These are phyloP conservation scores for Aphanomyces euteiches DNA, from an alignment of 352 stramenopile genomes.

Conservation along the genomic window DNA sequence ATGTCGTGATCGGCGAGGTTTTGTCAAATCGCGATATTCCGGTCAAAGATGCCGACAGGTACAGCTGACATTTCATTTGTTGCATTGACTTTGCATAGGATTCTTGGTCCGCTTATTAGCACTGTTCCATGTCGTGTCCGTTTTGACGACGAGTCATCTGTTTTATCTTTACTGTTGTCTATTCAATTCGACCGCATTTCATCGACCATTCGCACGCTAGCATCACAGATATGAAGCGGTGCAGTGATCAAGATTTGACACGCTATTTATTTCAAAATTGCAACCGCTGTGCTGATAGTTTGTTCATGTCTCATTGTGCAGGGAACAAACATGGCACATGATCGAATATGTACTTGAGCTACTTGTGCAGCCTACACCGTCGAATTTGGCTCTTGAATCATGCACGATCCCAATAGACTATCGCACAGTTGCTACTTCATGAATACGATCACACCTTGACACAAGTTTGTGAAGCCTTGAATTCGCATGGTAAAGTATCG, in stretches of 20 bases:
- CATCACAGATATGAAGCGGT: constrained; percentile 12
- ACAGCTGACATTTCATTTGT: background rate
- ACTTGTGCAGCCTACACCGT: too few species aligned
- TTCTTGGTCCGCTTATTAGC: background rate
- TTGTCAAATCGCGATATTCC: background rate
- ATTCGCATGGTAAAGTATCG: too few species aligned
- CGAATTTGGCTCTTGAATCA: too few species aligned
- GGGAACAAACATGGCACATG: too few species aligned
- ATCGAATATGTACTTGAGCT: too few species aligned
- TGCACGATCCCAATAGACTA: too few species aligned
- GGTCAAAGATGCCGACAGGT: background rate
- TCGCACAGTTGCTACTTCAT: too few species aligned
- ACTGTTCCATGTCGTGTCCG: background rate
- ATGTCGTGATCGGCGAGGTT: background rate
- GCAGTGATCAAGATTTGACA: constrained; percentile 12
- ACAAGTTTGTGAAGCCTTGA: too few species aligned
- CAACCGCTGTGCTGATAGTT: background rate
- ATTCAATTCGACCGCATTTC: background rate
- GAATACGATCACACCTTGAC: too few species aligned
- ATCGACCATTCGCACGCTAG: background rate
- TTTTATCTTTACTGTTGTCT: too few species aligned
- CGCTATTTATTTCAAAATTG: background rate
- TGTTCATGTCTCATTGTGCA: background rate
- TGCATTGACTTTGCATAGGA: background rate
- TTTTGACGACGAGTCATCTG: background rate